These are phyloP conservation scores for Cyphellophora europaea DNA, from an alignment of 2,329 filamentous ascomycete genomes.

Conservation along the genomic window DNA sequence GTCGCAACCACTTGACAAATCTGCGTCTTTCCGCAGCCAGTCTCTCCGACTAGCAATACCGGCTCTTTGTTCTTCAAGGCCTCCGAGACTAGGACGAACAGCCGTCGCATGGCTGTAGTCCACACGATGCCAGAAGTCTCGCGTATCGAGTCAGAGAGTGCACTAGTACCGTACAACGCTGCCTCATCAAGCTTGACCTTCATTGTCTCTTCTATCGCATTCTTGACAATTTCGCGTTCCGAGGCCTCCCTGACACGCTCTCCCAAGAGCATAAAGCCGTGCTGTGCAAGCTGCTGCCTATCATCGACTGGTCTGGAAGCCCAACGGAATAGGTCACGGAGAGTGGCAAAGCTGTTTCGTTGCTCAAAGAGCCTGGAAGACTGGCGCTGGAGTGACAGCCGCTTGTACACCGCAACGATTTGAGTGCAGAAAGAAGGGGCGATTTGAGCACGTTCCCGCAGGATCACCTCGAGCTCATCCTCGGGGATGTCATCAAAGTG, in stretches of 20 bases:
- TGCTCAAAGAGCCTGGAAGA: conserved; percentile 89
- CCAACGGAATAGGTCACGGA: conserved; percentile 95
- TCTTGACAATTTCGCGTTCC: conserved; percentile 75
- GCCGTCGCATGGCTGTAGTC: conserved; percentile 86
- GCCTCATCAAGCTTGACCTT: conserved; percentile 71
- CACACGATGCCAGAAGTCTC: conserved; percentile 57
- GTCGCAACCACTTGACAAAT: conserved; percentile 88
- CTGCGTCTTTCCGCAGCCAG: conserved; percentile 94
- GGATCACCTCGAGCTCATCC: conserved; percentile 81
- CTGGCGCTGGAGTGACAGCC: conserved; percentile 81
- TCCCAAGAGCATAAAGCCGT: conserved; percentile 93
- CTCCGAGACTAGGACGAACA: conserved; percentile 81
- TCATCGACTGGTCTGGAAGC: conserved; percentile 75
- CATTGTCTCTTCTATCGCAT: conserved; percentile 82
- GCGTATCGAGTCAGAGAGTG: conserved; percentile 24
- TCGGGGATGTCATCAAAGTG: conserved; percentile 98
- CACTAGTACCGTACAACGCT: conserved; percentile 53
- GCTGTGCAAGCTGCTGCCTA: conserved; percentile 76
- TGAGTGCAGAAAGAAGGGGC: conserved; percentile 83
- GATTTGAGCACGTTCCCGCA: conserved; percentile 80
- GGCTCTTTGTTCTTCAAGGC: conserved; percentile 87
- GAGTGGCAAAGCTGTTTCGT: conserved; percentile 91
- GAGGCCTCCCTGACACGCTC: conserved; percentile 89
- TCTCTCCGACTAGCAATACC: conserved; percentile 89
- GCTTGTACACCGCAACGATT: conserved; percentile 89